Base-by-base conservation (phyloP, 2,329 filamentous ascomycete species). In the Tolypocladium tropicale region DNA sequence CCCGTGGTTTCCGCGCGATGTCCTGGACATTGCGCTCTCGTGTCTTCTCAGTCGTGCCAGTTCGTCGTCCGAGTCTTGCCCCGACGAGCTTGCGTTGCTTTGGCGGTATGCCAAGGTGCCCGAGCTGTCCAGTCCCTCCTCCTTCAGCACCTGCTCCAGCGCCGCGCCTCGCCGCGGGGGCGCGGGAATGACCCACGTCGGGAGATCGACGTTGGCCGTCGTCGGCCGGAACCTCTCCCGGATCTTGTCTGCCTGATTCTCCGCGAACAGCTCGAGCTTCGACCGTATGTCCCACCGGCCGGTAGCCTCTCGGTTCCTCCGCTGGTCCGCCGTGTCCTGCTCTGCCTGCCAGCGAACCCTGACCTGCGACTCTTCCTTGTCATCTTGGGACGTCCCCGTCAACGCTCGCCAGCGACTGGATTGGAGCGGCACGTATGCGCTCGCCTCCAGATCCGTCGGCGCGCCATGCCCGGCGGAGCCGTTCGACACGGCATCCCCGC, bases 201-300 rank as follows among this genome's bases (percentile, higher is more conserved):
- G 81, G 21, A 86, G 69, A 58, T 76, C 78, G 23, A 79, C 78
- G 2, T 77, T 81, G 61, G 81, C 77, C 0, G 77, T 74, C 0
- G 76, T 77, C 11, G 81, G 77, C 12, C 78, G 74, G 51, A 83
- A 74, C 56, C 73, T 77, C 55, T 85, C 82, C 11, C 81, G 74
- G 6, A 85, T 67, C 64, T 75, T 79, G 59, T 86, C 83, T 1
- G 82, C 83, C 59, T 85, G 82, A 9, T 74, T 77, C 1, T 75
- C 80, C 1, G 82, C 81, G 61, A 85, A 85, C 52, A 84, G 78
- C 57, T 86, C 83, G 1, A 86, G 65, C 16, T 81, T 76, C 11
- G 72, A 73, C 36, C 76, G 76, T 11, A 86, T 62, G 62, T 85
- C 81, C 82, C 83, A 85, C 46, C 75, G 70, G 28, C 64, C 62